Percentiles rank a stretch among this genome's conserved stretches.
Evolutionary conservation across 129 eudicot species (phyloP).

Genomic region (Dittrichia graveolens): DNA sequence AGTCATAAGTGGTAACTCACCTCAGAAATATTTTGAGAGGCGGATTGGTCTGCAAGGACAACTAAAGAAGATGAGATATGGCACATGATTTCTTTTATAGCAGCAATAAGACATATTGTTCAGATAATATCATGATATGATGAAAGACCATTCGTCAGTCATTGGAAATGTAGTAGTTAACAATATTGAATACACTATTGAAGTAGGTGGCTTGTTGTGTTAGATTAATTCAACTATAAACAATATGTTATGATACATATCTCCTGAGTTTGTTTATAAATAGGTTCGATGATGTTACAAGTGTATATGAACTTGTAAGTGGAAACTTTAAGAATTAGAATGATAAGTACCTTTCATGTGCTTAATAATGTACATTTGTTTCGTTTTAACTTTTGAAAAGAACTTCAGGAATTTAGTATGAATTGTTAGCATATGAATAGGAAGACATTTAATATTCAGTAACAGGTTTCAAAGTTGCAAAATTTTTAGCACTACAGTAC

Average conservation of each 20-base stretch:
- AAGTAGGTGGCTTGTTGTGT: no score
- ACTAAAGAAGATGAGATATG: conserved; percentile 26
- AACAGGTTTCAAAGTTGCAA: background rate
- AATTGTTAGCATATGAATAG: background rate
- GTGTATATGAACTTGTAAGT: background rate
- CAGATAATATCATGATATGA: background rate
- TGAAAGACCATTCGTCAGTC: background rate
- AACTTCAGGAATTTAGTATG: background rate
- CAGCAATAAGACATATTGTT: background rate
- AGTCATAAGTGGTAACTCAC: conserved; percentile 25
- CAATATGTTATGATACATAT: background rate
- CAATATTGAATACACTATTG: no score
- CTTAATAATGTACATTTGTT: background rate
- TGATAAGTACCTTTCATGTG: background rate
- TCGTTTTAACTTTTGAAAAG: background rate
- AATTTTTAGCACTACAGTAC: background rate
- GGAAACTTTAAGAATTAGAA: background rate
- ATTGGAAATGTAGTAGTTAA: no score
- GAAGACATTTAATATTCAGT: background rate
- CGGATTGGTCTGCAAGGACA: conserved; percentile 48
- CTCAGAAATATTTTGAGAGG: conserved; percentile 45
- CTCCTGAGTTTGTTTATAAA: background rate
- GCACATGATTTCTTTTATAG: conserved; percentile 6
- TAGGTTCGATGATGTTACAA: background rate
- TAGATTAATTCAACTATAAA: background rate